Base-by-base conservation (phyloP, 2,329 filamentous ascomycete species). In the Xylaria sp. region DNA sequence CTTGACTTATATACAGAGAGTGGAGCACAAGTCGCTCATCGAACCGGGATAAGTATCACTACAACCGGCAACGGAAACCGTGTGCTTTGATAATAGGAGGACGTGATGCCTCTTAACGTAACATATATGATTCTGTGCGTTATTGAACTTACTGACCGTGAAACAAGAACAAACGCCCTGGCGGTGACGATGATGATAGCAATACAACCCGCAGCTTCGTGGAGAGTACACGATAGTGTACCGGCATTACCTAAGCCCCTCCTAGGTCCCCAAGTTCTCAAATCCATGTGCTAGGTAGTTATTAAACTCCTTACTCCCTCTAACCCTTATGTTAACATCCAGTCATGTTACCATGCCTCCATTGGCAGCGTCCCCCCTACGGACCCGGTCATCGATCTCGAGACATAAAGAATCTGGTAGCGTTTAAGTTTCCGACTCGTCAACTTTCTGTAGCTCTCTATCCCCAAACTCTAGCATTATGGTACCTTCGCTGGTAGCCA, bases 341-440 rank as follows among this genome's bases (percentile, higher is more conserved):
- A 75, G 48, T 42, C 68, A 54, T 39, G 71, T 71, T 45, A 68
- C 69, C 64, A 72, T 66, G 50, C 68, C 58, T 56, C 66, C 57
- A 30, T 73, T 67, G 5, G 60, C 57, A 45, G 67, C 64, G 17
- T 69, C 65, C 4, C 67, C 61, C n/a, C 64, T 54, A 30, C 67
- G 56, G 19, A 51, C 45, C 27, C 21, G n/a, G n/a, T 64, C 39
- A 6, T 53, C 19, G 5, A 42, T 51, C 9, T 14, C 56, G 6
- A 34, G 8, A 3, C 48, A 17, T 1, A 48, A 30, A 2, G 24
- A 17, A 24, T n/a, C 57, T n/a, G 27, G 47, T 48, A 8, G 12
- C 24, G 19, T 12, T 56, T 62, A 59, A 14, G 50, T 30, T 17
- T 39, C 48, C 2, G 14, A 19, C 7, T 64, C 30, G 4, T 66